These are phyloP conservation scores for Elsinoe fawcettii DNA, from an alignment of 2,329 filamentous ascomycete species.

Conservation along the genomic window DNA sequence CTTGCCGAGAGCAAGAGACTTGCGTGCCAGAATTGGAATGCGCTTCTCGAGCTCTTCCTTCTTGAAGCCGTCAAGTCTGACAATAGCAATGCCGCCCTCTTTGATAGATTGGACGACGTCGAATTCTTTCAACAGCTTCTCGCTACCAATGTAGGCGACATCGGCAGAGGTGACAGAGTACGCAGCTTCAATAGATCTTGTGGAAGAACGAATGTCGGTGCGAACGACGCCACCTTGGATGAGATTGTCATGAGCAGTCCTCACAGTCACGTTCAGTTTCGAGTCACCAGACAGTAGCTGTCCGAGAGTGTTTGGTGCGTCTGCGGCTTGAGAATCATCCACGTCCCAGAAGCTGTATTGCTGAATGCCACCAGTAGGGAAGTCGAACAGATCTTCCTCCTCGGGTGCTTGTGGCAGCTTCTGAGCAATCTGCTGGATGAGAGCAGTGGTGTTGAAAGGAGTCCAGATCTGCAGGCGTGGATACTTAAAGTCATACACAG, in stretches of 20 bases:
- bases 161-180: constrained; percentile 76
- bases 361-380: constrained; percentile 48
- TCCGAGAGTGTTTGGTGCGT: constrained; percentile 55
- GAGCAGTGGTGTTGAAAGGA: constrained; percentile 43
- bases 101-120: constrained; percentile 65
- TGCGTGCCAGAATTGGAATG: constrained; percentile 62
- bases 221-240: constrained; percentile 69
- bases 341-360: constrained; percentile 94
- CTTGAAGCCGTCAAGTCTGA: constrained; percentile 73
- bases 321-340: constrained; percentile 61
- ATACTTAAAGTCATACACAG: constrained; percentile 83
- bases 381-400: constrained; percentile 27
- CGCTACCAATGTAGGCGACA: constrained; percentile 67
- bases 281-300: constrained; percentile 55
- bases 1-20: constrained; percentile 60
- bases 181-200: constrained; percentile 74
- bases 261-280: constrained; percentile 53
- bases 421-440: constrained; percentile 41
- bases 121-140: constrained; percentile 71
- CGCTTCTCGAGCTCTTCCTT: constrained; percentile 86
- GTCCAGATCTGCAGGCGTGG: constrained; percentile 62
- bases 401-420: constrained; percentile 32
- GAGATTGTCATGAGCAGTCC: constrained; percentile 54
- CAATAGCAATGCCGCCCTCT: constrained; percentile 61
- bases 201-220: constrained; percentile 76